Evolutionary conservation across 2,329 filamentous ascomycete species (phyloP).

Genomic region (Fusarium sp.): DNA sequence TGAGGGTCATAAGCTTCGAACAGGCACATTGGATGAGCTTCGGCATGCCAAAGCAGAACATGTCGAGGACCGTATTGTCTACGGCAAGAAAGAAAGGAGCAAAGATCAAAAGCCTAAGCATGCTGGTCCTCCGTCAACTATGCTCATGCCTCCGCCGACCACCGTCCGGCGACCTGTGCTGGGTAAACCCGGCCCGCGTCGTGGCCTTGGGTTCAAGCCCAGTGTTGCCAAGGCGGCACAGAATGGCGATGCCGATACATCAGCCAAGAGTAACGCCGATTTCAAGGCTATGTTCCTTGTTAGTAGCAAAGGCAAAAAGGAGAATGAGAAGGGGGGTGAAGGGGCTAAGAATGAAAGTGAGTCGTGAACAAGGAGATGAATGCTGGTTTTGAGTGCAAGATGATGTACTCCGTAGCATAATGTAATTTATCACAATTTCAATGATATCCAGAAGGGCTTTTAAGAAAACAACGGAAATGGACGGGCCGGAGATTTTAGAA

Average conservation of each 20-base stretch:
- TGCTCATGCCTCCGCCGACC: constrained; percentile 61
- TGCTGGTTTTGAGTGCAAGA: constrained; percentile 17
- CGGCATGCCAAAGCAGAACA: constrained; percentile 64
- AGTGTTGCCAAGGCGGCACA: constrained; percentile 37
- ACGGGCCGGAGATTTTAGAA: neutral
- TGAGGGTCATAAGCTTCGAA: constrained; percentile 66
- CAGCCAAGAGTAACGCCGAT: constrained; percentile 65
- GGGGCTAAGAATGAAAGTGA: neutral
- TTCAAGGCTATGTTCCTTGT: constrained; percentile 67
- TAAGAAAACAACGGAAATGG: neutral
- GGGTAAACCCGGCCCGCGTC: constrained; percentile 57
- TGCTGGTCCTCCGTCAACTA: constrained; percentile 31
- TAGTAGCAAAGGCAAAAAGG: constrained; percentile 32
- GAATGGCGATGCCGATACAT: constrained; percentile 45
- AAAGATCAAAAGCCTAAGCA: constrained; percentile 46
- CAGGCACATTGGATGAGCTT: constrained; percentile 67
- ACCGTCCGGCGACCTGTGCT: constrained; percentile 58
- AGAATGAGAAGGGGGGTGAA: constrained; percentile 18
- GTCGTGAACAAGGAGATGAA: constrained; percentile 15
- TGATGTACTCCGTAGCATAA: constrained; percentile 29
- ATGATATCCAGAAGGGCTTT: constrained; percentile 35
- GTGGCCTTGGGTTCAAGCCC: constrained; percentile 60
- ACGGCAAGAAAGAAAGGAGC: constrained; percentile 48
- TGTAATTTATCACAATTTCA: constrained; percentile 37
- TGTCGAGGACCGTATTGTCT: constrained; percentile 47